These are phyloP conservation scores for Kazachstania sp. DNA, from an alignment of 1,139 yeast genomes.

Conservation along the genomic window DNA sequence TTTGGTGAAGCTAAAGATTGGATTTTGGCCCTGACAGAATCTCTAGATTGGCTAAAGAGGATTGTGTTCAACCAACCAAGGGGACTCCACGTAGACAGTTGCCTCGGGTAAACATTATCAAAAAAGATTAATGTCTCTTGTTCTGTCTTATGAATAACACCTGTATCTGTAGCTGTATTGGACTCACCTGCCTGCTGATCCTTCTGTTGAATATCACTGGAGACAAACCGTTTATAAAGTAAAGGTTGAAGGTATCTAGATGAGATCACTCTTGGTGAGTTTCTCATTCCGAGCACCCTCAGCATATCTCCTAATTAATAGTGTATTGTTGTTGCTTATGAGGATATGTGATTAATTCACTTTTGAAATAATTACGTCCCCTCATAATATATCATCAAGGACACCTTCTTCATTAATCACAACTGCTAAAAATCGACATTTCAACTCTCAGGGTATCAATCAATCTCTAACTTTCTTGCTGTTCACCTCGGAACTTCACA, in stretches of 20 bases:
- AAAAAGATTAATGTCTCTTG: constrained; percentile 50
- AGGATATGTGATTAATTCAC: too few relatives aligned
- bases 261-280: neutral
- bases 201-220: constrained; percentile 35
- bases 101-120: constrained; percentile 43
- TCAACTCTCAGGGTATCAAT: too few relatives aligned
- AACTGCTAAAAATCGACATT: too few relatives aligned
- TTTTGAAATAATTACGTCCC: too few relatives aligned
- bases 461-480: too few relatives aligned
- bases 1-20: constrained; percentile 36
- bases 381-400: too few relatives aligned
- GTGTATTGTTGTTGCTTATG: too few relatives aligned
- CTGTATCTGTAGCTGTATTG: constrained; percentile 45
- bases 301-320: neutral
- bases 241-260: neutral
- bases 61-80: constrained; percentile 34
- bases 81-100: constrained; percentile 35
- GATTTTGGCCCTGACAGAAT: constrained; percentile 34
- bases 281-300: neutral
- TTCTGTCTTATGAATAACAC: constrained; percentile 45
- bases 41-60: constrained; percentile 30
- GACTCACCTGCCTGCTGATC: constrained; percentile 44
- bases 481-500: too few relatives aligned
- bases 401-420: too few relatives aligned
- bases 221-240: constrained; percentile 23